Percentiles rank a stretch among this genome's conserved stretches.
Conservation (phyloP, 164 flowering plant species). For the Houttuynia cordata region DNA sequence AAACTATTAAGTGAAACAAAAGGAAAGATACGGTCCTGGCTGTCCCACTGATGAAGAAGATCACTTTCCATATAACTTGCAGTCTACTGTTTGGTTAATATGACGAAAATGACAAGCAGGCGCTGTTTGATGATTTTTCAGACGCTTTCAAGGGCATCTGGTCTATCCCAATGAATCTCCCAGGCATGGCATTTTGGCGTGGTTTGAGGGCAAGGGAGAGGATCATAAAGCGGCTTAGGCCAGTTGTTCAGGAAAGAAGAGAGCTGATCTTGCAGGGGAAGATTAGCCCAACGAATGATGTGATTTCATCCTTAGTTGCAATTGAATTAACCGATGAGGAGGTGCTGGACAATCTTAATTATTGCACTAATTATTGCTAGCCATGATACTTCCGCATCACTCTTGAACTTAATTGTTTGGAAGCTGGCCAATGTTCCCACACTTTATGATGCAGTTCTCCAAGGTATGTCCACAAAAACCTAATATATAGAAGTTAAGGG, state of each 20-base stretch:
- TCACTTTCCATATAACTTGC: slow-evolving; percentile 15
- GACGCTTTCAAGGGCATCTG: slow-evolving; percentile 6
- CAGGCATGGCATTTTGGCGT: slow-evolving; percentile 8
- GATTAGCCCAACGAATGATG: slow-evolving; percentile 5
- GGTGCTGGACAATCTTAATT: slow-evolving; percentile 5
- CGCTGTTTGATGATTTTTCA: slow-evolving; percentile 8
- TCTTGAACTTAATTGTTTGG: slow-evolving; percentile 13
- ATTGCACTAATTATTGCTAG: slow-evolving; percentile 6
- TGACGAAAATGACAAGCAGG: slow-evolving; percentile 6
- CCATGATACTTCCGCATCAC: slow-evolving; percentile 13
- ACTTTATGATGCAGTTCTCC: slow-evolving; percentile 4
- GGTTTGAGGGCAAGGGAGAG: slow-evolving; percentile 10
- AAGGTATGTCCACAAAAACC: no score
- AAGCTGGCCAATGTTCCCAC: slow-evolving; percentile 11
- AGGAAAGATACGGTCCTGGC: slow-evolving; percentile 5
- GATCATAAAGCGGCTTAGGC: slow-evolving; percentile 5
- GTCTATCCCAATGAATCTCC: slow-evolving; percentile 14
- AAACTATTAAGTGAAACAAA: background rate
- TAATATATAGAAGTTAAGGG: no score
- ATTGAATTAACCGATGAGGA: slow-evolving; percentile 6
- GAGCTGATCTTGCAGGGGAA: slow-evolving; percentile 6
- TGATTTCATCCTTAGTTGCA: slow-evolving; percentile 8
- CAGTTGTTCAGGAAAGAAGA: slow-evolving; percentile 8
- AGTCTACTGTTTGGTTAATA: slow-evolving; percentile 10
- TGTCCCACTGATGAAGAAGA: slow-evolving; percentile 7